phyloP scores from a whole-genome alignment of 345 rosid species.

The Salix viminalis region DNA sequence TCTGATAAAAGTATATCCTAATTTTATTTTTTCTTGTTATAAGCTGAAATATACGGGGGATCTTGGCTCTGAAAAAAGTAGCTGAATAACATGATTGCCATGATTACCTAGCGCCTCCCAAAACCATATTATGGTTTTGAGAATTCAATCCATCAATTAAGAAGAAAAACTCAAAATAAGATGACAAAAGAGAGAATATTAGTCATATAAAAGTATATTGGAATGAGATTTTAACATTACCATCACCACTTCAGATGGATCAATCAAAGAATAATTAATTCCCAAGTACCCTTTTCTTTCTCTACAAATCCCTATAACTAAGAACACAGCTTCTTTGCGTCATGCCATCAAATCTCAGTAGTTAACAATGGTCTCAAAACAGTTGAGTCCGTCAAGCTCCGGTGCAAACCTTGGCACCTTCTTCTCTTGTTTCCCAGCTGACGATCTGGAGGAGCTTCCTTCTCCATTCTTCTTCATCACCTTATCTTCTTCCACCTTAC shows the following conservation, averaged over 20 bases:
- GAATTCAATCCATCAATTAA: background rate
- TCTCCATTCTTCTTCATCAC: background rate
- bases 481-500: background rate
- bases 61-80: too few relatives aligned
- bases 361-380: slow-evolving; percentile 58
- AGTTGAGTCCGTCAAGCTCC: slow-evolving; percentile 67
- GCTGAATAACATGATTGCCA: too few relatives aligned
- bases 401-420: slow-evolving; percentile 45
- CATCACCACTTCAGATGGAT: background rate
- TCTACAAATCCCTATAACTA: background rate
- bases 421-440: background rate
- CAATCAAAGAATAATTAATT: background rate
- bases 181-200: background rate
- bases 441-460: background rate
- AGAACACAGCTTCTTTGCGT: background rate
- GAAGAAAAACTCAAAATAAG: background rate
- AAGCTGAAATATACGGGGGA: too few relatives aligned
- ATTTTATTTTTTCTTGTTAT: too few relatives aligned
- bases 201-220: background rate
- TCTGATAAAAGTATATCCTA: background rate
- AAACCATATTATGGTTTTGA: too few relatives aligned
- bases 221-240: background rate
- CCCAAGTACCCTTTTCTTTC: background rate
- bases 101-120: too few relatives aligned
- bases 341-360: background rate